Evolutionary conservation across 2,329 filamentous ascomycete species (phyloP).

Genomic region (Stagonosporopsis tanaceti): DNA sequence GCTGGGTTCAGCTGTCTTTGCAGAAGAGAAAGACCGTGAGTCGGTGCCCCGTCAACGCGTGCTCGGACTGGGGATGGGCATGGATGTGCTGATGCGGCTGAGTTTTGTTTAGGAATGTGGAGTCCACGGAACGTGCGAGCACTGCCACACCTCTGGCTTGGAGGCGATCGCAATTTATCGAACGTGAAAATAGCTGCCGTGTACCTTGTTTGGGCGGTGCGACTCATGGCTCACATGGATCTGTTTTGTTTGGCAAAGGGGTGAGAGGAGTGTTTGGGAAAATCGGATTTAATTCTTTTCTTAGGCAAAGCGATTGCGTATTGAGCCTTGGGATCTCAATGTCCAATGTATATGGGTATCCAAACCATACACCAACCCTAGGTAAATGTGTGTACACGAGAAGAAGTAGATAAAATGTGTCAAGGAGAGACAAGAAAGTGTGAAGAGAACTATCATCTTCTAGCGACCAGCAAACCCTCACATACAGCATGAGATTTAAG

Average conservation of each 20-base stretch:
- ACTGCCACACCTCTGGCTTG: constrained; percentile 11
- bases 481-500: constrained; percentile 32
- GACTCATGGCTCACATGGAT: constrained; percentile 13
- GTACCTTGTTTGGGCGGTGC: neutral
- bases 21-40: neutral
- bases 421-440: constrained; percentile 44
- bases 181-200: constrained; percentile 5
- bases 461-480: constrained; percentile 25
- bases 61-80: constrained; percentile 7
- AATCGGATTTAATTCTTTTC: constrained; percentile 15
- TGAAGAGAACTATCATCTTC: constrained; percentile 14
- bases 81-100: constrained; percentile 15
- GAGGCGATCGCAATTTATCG: constrained; percentile 13
- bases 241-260: constrained; percentile 8
- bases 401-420: constrained; percentile 23
- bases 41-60: constrained; percentile 19
- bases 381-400: constrained; percentile 34
- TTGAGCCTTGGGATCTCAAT: constrained; percentile 23
- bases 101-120: constrained; percentile 16
- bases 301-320: constrained; percentile 19
- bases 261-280: constrained; percentile 6
- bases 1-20: neutral
- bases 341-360: constrained; percentile 28
- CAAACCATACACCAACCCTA: constrained; percentile 23
- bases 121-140: constrained; percentile 11